A percentile compares a stretch with the other conserved stretches of the same genome.
Evolutionary conservation across 2,329 filamentous ascomycete genomes (phyloP).

Genomic region (Lachnellula occidentalis): DNA sequence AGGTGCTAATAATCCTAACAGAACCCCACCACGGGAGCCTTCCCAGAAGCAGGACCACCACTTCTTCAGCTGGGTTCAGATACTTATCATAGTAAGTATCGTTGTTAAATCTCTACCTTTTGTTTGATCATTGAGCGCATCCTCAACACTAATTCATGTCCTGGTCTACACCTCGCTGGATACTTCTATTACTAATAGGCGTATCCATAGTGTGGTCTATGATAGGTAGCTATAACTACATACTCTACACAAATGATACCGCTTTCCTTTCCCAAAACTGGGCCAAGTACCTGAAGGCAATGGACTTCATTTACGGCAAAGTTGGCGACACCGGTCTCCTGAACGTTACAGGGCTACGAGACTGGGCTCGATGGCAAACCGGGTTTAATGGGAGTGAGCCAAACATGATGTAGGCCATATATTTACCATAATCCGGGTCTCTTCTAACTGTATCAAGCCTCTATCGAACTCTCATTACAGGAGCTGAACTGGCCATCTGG

Average conservation of each 20-base stretch:
- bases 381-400: slow-evolving; percentile 24
- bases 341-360: slow-evolving; percentile 23
- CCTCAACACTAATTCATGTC: too few species aligned
- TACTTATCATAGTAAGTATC: slow-evolving; percentile 45
- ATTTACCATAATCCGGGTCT: background rate
- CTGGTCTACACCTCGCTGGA: too few species aligned
- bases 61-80: slow-evolving; percentile 31
- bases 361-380: slow-evolving; percentile 28
- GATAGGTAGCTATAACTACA: slow-evolving; percentile 54
- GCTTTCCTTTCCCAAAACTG: slow-evolving; percentile 43
- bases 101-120: background rate
- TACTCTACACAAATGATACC: slow-evolving; percentile 49
- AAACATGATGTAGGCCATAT: slow-evolving; percentile 23
- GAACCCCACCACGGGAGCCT: slow-evolving; percentile 19
- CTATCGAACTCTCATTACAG: slow-evolving; percentile 44
- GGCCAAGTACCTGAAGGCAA: slow-evolving; percentile 43
- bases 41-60: slow-evolving; percentile 25
- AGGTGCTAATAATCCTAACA: background rate
- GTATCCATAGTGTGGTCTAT: slow-evolving; percentile 42
- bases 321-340: slow-evolving; percentile 31
- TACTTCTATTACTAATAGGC: too few species aligned
- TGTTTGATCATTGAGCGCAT: too few species aligned
- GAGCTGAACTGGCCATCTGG: slow-evolving; percentile 40
- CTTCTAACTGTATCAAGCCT: slow-evolving; percentile 12
- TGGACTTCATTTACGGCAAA: slow-evolving; percentile 40